Evolutionary conservation across 345 rosid genomes (phyloP).

Genomic region (Acer campestre): DNA sequence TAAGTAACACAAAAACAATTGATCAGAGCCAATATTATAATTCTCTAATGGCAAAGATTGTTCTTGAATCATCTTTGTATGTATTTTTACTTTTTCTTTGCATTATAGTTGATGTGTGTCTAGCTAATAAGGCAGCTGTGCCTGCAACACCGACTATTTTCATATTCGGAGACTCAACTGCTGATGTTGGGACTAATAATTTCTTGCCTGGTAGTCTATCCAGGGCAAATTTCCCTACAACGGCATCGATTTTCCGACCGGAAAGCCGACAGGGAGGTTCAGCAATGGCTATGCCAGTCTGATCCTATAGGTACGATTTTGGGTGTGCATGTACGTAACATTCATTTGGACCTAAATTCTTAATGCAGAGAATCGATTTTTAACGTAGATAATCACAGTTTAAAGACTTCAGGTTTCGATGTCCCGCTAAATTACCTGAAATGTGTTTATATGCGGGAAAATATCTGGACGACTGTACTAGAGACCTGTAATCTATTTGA

Average conservation of each 20-base stretch:
- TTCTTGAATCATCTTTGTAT: too few species aligned
- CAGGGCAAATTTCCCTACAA: constrained; percentile 24
- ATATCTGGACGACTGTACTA: too few species aligned
- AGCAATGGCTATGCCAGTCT: constrained; percentile 41
- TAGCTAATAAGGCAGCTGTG: neutral
- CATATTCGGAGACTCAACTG: constrained; percentile 48
- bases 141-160: constrained; percentile 3
- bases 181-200: constrained; percentile 48
- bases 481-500: too few species aligned
- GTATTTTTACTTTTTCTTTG: too few species aligned
- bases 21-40: neutral
- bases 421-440: too few species aligned
- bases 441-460: too few species aligned
- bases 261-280: constrained; percentile 39
- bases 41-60: too few species aligned
- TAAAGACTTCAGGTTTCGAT: too few species aligned
- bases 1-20: neutral
- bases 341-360: neutral
- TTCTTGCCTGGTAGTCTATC: constrained; percentile 15
- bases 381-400: too few species aligned
- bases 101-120: too few species aligned
- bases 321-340: neutral
- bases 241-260: constrained; percentile 30
- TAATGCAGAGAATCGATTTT: too few species aligned
- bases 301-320: constrained; percentile 30